A percentile compares a stretch with the other conserved stretches of the same genome.
phyloP scores from a whole-genome alignment of 148 eudicot genomes.

The Amaranthus hypochondriacus region DNA sequence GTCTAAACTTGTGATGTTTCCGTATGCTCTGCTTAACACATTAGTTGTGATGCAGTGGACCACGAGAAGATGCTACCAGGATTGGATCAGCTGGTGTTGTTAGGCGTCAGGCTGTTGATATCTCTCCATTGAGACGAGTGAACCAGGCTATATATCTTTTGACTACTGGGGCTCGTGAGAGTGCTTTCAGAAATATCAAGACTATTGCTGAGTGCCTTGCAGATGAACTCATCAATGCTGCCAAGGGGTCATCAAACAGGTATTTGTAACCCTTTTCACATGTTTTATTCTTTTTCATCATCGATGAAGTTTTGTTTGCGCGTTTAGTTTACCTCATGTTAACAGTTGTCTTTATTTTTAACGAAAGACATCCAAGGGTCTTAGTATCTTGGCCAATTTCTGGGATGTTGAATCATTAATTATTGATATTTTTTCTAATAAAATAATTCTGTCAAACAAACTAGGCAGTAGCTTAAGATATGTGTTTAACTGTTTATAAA shows the following conservation, averaged over 20 bases:
- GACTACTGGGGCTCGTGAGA: constrained; percentile 35
- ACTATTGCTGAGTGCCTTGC: constrained; percentile 37
- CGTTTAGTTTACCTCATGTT: too few species aligned
- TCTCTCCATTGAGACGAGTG: constrained; percentile 34
- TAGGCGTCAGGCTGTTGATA: constrained; percentile 41
- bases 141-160: constrained; percentile 35
- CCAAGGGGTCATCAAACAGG: constrained; percentile 39
- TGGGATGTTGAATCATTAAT: too few species aligned
- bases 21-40: too few species aligned
- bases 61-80: constrained; percentile 37
- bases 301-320: too few species aligned
- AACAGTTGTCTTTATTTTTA: too few species aligned
- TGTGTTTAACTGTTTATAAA: too few species aligned
- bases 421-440: too few species aligned
- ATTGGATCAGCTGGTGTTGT: constrained; percentile 41
- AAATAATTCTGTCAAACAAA: too few species aligned
- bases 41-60: constrained; percentile 18
- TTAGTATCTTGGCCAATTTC: too few species aligned
- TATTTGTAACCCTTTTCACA: not conserved
- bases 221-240: constrained; percentile 37
- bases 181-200: constrained; percentile 39
- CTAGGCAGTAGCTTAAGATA: too few species aligned
- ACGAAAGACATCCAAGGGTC: too few species aligned
- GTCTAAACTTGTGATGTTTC: not conserved
- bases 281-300: too few species aligned